Evolutionary conservation across 805 yeast genomes (phyloP).

Genomic region (Zygoascus bituminiphila): DNA sequence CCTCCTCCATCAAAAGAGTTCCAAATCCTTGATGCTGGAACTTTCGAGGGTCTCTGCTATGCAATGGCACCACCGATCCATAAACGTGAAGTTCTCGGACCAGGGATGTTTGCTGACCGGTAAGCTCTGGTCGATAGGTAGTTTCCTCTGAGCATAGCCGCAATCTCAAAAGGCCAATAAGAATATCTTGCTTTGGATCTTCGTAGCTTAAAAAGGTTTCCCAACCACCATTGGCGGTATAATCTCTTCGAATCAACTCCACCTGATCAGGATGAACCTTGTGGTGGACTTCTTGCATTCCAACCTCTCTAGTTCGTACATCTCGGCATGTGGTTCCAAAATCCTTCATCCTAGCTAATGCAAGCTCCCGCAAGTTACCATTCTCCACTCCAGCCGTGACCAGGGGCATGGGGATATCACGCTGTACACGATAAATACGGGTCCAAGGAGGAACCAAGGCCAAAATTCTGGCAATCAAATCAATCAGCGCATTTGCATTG

Average conservation of each 20-base stretch:
- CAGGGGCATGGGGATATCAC: conserved; percentile 98
- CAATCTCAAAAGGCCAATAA: conserved; percentile 82
- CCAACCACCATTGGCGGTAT: conserved; percentile 98
- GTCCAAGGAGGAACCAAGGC: conserved; percentile 99
- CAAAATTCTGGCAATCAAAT: conserved; percentile 88
- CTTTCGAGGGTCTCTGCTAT: conserved; percentile 92
- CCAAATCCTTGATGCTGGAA: conserved; percentile 99
- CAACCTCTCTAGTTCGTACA: conserved; percentile 96
- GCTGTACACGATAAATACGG: conserved; percentile 92
- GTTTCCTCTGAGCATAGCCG: conserved; percentile 83
- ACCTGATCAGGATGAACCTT: conserved; percentile 96
- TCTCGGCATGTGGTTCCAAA: conserved; percentile 94
- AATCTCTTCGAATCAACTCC: conserved; percentile 89
- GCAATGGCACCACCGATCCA: conserved; percentile 95
- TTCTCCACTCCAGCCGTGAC: conserved; percentile 97
- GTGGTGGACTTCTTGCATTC: conserved; percentile 97
- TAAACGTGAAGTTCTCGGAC: conserved; percentile 97
- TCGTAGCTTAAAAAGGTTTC: conserved; percentile 94
- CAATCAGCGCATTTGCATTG: conserved; percentile 88
- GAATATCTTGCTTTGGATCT: conserved; percentile 92
- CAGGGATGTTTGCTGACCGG: conserved; percentile 74
- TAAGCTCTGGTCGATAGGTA: conserved; percentile 85
- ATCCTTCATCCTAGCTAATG: conserved; percentile 95
- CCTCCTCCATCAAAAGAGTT: conserved; percentile 95
- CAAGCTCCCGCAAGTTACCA: conserved; percentile 91